A percentile compares a stretch with the other conserved stretches of the same genome.
These are phyloP conservation scores for Metschnikowia hibisci DNA, from an alignment of 805 yeast genomes.

Conservation along the genomic window DNA sequence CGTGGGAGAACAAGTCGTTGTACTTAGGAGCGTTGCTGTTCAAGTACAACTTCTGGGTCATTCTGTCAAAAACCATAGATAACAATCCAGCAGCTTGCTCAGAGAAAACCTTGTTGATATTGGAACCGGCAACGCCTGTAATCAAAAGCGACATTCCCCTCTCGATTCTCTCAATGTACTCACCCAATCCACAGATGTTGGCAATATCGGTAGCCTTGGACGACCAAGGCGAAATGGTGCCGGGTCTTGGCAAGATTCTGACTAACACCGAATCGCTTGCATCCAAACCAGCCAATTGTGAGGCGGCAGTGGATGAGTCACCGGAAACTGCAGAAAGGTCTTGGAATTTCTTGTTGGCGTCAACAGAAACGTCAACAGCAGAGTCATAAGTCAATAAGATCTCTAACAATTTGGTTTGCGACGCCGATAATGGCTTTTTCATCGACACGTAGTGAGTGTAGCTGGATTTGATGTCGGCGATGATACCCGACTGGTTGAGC, in stretches of 20 bases:
- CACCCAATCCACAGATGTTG: slow-evolving; percentile 77
- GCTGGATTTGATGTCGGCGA: slow-evolving; percentile 66
- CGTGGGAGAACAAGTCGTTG: slow-evolving; percentile 72
- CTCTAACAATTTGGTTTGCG: slow-evolving; percentile 48
- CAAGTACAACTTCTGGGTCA: slow-evolving; percentile 75
- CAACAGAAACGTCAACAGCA: slow-evolving; percentile 52
- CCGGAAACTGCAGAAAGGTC: slow-evolving; percentile 25
- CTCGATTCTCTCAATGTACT: slow-evolving; percentile 77
- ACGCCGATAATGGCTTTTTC: slow-evolving; percentile 34
- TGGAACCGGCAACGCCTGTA: slow-evolving; percentile 52
- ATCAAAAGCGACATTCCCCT: slow-evolving; percentile 80
- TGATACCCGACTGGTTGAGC: slow-evolving; percentile 57
- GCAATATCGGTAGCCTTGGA: slow-evolving; percentile 96
- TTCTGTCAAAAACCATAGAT: slow-evolving; percentile 80
- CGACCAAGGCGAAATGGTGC: slow-evolving; percentile 98
- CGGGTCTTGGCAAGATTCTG: slow-evolving; percentile 84
- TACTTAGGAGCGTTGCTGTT: slow-evolving; percentile 59
- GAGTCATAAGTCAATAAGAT: slow-evolving; percentile 72
- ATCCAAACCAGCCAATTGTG: slow-evolving; percentile 9
- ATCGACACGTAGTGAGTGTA: slow-evolving; percentile 78
- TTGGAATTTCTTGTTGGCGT: slow-evolving; percentile 40
- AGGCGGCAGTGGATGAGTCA: slow-evolving; percentile 16
- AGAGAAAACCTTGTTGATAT: slow-evolving; percentile 45
- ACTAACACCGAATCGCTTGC: slow-evolving; percentile 46
- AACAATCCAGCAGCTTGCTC: slow-evolving; percentile 51